These are phyloP conservation scores for Ensete ventricosum DNA, from an alignment of 176 grass and related monocot species.

Conservation along the genomic window DNA sequence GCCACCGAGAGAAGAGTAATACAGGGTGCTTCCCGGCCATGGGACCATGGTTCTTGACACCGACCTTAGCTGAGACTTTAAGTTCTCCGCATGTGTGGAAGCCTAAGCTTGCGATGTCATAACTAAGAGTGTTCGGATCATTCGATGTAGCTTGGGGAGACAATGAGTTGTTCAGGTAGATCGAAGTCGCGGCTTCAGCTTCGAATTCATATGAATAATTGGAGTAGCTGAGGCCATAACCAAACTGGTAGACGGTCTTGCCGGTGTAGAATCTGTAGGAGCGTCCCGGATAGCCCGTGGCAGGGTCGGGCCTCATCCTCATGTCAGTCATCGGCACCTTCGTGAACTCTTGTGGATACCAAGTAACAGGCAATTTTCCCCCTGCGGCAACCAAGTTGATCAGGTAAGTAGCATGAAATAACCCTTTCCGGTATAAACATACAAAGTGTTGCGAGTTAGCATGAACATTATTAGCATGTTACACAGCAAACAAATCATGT, in stretches of 20 bases:
- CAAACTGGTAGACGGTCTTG: constrained; percentile 62
- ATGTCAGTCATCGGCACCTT: constrained; percentile 78
- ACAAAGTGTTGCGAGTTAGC: too few relatives aligned
- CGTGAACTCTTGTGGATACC: constrained; percentile 85
- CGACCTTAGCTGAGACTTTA: constrained; percentile 53
- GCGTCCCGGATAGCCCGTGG: constrained; percentile 64
- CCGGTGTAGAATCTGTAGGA: constrained; percentile 82
- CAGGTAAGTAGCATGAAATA: constrained; percentile 9
- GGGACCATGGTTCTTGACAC: constrained; percentile 62
- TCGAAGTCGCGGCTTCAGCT: constrained; percentile 18
- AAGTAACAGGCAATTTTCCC: constrained; percentile 75
- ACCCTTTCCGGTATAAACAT: too few relatives aligned
- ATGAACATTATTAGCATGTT: too few relatives aligned
- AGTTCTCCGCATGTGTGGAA: constrained; percentile 37
- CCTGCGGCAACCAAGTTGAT: constrained; percentile 30
- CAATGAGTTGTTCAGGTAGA: constrained; percentile 23
- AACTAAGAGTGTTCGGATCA: constrained; percentile 16
- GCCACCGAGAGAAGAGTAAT: constrained; percentile 54
- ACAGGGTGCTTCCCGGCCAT: constrained; percentile 58
- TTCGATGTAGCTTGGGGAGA: constrained; percentile 28
- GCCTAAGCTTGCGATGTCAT: constrained; percentile 54
- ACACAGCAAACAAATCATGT: not conserved
- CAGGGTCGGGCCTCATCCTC: constrained; percentile 76
- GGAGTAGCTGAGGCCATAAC: constrained; percentile 91
- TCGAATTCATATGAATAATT: constrained; percentile 61